Percentiles rank a stretch among this genome's conserved stretches.
Conservation (phyloP, 148 eudicot species). For the Dianthus caryophyllus region DNA sequence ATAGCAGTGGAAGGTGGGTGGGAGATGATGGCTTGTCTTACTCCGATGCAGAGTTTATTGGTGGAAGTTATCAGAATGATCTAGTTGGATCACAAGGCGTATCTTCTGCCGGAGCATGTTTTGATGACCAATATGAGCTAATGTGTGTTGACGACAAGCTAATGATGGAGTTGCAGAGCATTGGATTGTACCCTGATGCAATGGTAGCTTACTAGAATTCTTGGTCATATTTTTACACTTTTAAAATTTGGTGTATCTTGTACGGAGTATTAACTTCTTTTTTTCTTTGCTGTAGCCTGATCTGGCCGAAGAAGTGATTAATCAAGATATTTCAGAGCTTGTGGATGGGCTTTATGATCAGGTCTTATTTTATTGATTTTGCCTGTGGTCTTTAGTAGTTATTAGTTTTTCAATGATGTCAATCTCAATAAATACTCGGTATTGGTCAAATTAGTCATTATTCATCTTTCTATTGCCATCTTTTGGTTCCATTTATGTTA, state of each 20-base stretch:
- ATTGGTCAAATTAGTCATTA: background rate
- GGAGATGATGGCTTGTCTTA: constrained; percentile 48
- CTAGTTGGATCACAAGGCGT: constrained; percentile 29
- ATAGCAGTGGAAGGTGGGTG: constrained; percentile 56
- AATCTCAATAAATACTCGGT: background rate
- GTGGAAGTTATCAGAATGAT: constrained; percentile 41
- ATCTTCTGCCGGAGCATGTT: constrained; percentile 19
- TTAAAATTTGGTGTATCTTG: too few species aligned
- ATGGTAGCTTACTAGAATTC: constrained; percentile 29
- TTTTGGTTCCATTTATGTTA: background rate
- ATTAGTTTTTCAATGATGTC: background rate
- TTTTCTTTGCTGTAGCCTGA: constrained; percentile 36
- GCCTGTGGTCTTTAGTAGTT: background rate
- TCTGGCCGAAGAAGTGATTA: constrained; percentile 41
- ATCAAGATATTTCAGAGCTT: constrained; percentile 38
- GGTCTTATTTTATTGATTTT: constrained; percentile 21
- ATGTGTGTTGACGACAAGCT: constrained; percentile 42
- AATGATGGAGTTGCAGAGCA: constrained; percentile 48
- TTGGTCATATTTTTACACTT: too few species aligned
- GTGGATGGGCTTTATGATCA: constrained; percentile 37
- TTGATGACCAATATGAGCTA: constrained; percentile 42
- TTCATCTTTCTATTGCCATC: background rate
- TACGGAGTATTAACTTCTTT: background rate
- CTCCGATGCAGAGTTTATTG: constrained; percentile 49
- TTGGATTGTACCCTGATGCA: constrained; percentile 41